Base-by-base conservation (phyloP, 345 rosid species). In the Xanthoceras sorbifolium region DNA sequence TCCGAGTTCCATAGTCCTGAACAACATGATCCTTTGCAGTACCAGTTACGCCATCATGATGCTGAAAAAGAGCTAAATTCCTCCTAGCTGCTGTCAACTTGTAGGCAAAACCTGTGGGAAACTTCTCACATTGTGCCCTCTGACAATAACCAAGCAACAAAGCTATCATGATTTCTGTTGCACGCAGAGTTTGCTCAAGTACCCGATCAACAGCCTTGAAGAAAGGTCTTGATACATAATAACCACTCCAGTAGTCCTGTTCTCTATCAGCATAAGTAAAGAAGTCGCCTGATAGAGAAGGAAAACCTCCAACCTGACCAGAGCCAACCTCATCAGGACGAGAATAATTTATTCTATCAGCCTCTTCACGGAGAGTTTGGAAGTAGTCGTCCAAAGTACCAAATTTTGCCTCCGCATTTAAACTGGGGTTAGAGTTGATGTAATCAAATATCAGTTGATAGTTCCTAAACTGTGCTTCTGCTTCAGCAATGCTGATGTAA, bases 221-320 rank as follows among this genome's bases (percentile, higher is more conserved):
- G 79, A 96, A 93, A 63, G 99, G 99, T 78, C 99, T 91, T 52
- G 99, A 96, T 60, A 94, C 97, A 77, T 96, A 96, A 86, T 96
- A 96, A 69, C 99, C 99, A 84, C 99, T 96, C 99, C 99, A 94
- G 73, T 96, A 94, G 82, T 96, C 98, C 73, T 92, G 92, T 72
- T 96, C 85, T 80, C 98, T 82, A 78, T 96, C 99, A 65, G 99
- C 87, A 75, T 96, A 96, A 65, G 99, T 96, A 82, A 96, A 96
- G 86, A 96, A 96, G 79, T 96, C 99, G 46, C 99, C 99, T 9
- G 97, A 88, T 20, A 96, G 88, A 78, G 99, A 96, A 77, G 99
- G 98, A 85, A 96, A 96, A 71, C 99, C 98, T 44, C 72, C 90
- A 78, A 96, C 73, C 82, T 87, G 86, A 78, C 80, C 86, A 62